Conservation (phyloP, 176 grass and related monocot species). For the Phoenix roebelenii region DNA sequence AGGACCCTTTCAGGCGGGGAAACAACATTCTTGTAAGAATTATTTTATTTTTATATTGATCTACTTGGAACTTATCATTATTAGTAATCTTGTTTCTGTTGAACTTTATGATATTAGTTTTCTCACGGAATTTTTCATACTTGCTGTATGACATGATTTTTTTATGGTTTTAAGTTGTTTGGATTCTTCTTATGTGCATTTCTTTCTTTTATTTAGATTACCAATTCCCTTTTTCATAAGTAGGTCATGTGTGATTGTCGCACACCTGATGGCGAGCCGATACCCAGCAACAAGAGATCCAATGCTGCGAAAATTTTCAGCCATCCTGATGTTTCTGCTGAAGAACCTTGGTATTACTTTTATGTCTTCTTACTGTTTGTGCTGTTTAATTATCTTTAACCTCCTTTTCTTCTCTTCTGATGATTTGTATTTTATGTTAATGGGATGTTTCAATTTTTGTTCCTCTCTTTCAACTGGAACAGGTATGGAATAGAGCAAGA, state of each 20-base stretch:
- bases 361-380: background rate
- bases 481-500: constrained; percentile 16
- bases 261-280: constrained; percentile 69
- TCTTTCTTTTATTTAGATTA: background rate
- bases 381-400: background rate
- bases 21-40: constrained; percentile 84
- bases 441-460: too few species aligned
- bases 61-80: background rate
- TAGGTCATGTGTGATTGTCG: constrained; percentile 98
- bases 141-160: too few species aligned
- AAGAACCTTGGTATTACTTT: constrained; percentile 59
- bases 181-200: background rate
- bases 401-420: background rate
- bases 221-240: constrained; percentile 1
- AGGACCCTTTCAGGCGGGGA: constrained; percentile 92
- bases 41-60: background rate
- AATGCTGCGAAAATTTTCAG: constrained; percentile 76
- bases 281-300: constrained; percentile 80
- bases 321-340: constrained; percentile 48
- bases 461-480: too few species aligned
- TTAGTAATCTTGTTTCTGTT: background rate
- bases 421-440: too few species aligned
- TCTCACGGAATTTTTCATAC: too few species aligned
- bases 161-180: background rate
- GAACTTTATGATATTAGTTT: too few species aligned